These are phyloP conservation scores for Dactylellina haptotyla DNA, from an alignment of 2,329 filamentous ascomycete genomes.

Conservation along the genomic window DNA sequence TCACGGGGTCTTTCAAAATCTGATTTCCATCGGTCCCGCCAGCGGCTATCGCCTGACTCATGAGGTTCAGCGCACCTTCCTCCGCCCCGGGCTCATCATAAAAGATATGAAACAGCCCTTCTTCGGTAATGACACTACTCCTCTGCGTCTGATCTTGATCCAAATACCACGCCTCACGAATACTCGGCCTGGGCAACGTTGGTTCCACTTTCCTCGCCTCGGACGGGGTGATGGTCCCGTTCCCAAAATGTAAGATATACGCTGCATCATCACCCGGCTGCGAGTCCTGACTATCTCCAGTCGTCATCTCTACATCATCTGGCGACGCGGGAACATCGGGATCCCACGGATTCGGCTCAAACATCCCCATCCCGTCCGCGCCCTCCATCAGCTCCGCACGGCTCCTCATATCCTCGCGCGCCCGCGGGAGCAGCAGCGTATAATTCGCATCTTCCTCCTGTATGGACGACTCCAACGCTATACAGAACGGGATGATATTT, in stretches of 20 bases:
- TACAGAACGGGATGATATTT: slow-evolving; percentile 53
- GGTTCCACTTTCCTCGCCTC: slow-evolving; percentile 34
- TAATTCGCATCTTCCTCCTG: slow-evolving; percentile 49
- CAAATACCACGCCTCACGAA: slow-evolving; percentile 50
- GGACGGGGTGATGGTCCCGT: slow-evolving; percentile 7
- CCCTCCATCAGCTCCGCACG: slow-evolving; percentile 29
- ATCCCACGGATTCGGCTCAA: slow-evolving; percentile 32
- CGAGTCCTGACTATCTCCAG: slow-evolving; percentile 15
- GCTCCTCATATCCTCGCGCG: slow-evolving; percentile 1
- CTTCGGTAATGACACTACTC: slow-evolving; percentile 47
- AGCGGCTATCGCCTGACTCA: background rate
- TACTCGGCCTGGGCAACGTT: slow-evolving; percentile 29
- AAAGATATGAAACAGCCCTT: slow-evolving; percentile 53
- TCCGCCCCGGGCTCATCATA: slow-evolving; percentile 39
- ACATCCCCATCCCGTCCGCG: slow-evolving; percentile 9
- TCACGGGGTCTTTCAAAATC: slow-evolving; percentile 19
- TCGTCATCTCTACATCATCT: slow-evolving; percentile 17
- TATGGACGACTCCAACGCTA: slow-evolving; percentile 32
- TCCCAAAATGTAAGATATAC: slow-evolving; percentile 44
- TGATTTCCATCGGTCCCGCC: background rate
- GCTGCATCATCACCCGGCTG: slow-evolving; percentile 41
- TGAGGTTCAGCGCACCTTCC: background rate
- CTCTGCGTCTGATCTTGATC: slow-evolving; percentile 50
- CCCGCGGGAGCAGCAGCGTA: slow-evolving; percentile 19
- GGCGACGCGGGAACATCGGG: slow-evolving; percentile 26